phyloP scores from a whole-genome alignment of 441 rosid species.

The Euphorbia celastroides region DNA sequence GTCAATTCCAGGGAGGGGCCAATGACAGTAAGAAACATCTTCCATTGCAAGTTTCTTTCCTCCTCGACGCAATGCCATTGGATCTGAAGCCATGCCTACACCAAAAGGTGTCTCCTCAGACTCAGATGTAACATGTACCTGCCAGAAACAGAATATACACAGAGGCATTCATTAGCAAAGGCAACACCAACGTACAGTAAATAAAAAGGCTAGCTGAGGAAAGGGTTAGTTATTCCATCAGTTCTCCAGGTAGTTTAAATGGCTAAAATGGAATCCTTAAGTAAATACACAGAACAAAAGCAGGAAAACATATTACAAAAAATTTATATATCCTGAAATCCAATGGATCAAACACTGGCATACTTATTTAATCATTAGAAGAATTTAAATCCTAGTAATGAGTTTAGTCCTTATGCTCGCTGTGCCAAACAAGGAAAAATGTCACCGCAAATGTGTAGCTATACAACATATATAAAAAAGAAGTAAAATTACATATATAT shows the following conservation, averaged over 20 bases:
- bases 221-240: not conserved
- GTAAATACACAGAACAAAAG: too few relatives aligned
- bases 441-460: not conserved
- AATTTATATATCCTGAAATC: not conserved
- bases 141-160: conserved; percentile 11
- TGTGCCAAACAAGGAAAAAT: too few relatives aligned
- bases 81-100: conserved; percentile 88
- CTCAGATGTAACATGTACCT: conserved; percentile 68
- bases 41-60: conserved; percentile 93
- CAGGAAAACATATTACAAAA: not conserved
- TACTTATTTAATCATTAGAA: not conserved
- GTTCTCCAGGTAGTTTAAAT: not conserved
- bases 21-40: conserved; percentile 81
- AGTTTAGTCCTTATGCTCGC: too few relatives aligned
- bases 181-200: too few relatives aligned
- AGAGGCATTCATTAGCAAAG: too few relatives aligned
- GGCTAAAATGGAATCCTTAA: not conserved
- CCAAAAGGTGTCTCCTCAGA: conserved; percentile 58
- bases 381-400: too few relatives aligned
- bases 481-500: conserved; percentile 68
- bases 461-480: conserved; percentile 16
- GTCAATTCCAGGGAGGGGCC: conserved; percentile 85
- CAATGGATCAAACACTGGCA: too few relatives aligned
- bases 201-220: too few relatives aligned
- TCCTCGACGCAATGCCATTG: conserved; percentile 93